These are phyloP conservation scores for Onygenales sp. DNA, from an alignment of 2,329 filamentous ascomycete genomes.

Conservation along the genomic window DNA sequence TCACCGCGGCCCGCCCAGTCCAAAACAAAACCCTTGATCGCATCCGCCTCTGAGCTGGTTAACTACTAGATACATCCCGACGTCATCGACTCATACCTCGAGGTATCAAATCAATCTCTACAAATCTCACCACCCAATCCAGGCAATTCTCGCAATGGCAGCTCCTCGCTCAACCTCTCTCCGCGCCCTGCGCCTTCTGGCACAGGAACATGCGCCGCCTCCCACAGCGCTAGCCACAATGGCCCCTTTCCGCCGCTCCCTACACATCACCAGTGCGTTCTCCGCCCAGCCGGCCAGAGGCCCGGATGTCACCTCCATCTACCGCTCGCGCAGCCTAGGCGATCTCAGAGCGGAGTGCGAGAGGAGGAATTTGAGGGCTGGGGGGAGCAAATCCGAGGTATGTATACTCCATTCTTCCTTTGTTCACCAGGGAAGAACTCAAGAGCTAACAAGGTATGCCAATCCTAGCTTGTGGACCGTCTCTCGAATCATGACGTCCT, in stretches of 20 bases:
- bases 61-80: too few relatives aligned
- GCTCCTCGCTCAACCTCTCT: slow-evolving; percentile 37
- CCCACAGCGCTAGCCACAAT: slow-evolving; percentile 3
- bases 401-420: slow-evolving; percentile 6
- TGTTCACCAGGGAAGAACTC: not conserved
- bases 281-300: slow-evolving; percentile 43
- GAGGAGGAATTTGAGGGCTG: slow-evolving; percentile 37
- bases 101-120: not conserved
- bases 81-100: too few relatives aligned
- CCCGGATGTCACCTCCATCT: slow-evolving; percentile 42
- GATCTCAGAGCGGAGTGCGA: slow-evolving; percentile 44
- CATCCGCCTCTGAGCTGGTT: too few relatives aligned
- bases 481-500: slow-evolving; percentile 45
- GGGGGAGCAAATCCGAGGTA: slow-evolving; percentile 43
- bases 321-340: slow-evolving; percentile 41
- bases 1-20: too few relatives aligned
- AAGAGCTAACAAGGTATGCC: not conserved
- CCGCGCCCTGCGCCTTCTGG: slow-evolving; percentile 35
- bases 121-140: not conserved
- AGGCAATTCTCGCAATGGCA: slow-evolving; percentile 25
- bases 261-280: slow-evolving; percentile 53
- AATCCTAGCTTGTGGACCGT: slow-evolving; percentile 39
- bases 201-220: slow-evolving; percentile 24
- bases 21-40: too few relatives aligned
- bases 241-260: slow-evolving; percentile 35